Base-by-base conservation (phyloP, 192 early-diverging fungal species). In the Endogone sp. region DNA sequence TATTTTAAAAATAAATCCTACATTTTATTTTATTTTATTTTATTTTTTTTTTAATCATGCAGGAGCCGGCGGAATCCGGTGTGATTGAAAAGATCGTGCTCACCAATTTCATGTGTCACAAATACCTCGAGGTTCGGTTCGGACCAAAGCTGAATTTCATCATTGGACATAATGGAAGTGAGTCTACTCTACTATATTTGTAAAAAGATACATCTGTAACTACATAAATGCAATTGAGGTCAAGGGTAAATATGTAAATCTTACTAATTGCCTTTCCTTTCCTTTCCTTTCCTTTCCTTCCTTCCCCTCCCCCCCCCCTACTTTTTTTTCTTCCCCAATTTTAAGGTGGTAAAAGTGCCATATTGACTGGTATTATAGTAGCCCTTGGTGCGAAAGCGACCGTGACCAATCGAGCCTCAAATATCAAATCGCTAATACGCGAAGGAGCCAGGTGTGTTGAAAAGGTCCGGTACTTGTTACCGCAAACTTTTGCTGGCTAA, bases 91-190 rank as follows among this genome's bases (percentile, higher is more conserved):
- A 75, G 26, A 82, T 99, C 29, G 89, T 94, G 77, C 80, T 99
- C 16, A 73, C 82, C 23, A 93, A 99, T 71, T 98, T 98, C 78
- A 96, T 99, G 94, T 98, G 96, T 74, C 97, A 99, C 79, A 85
- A 89, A 30, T 86, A 83, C 55, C 83, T 95, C 6, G 82, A 84
- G 22, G 88, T 98, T 2, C 70, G 84, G 49, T 89, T 99, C 66
- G 87, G 89, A 26, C 88, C 92, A 4, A 90, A 93, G 60, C 88
- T 99, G 62, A 98, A 99, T 78, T 99, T 99, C 79, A 89, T 99
- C 31, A 93, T 94, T 62, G 97, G 97, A 11, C 94, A 97, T 67
- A 99, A 98, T 73, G 97, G 96, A 63, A 93, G 90, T 88, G 80
- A 29, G 86, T 74, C 0, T 44, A 25, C 63, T 28, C 3, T 23